These are phyloP conservation scores for Jacaranda mimosifolia DNA, from an alignment of 257 asterid genomes.

Conservation along the genomic window DNA sequence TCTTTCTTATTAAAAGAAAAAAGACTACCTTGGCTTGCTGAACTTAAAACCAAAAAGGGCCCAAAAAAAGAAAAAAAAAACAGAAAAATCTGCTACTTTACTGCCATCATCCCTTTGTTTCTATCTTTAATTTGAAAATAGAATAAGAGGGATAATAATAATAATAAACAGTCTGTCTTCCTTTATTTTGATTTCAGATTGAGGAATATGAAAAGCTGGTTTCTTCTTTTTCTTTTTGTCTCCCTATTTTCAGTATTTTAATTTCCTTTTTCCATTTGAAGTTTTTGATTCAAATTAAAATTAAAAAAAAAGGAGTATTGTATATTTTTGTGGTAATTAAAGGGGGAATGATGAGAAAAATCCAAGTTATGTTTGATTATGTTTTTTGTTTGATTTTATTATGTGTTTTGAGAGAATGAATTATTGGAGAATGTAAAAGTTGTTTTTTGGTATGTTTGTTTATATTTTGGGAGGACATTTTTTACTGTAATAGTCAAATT, in stretches of 20 bases:
- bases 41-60: background rate
- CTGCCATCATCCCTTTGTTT: background rate
- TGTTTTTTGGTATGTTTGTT: too few species aligned
- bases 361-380: too few species aligned
- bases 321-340: background rate
- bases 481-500: too few species aligned
- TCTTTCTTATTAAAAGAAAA: background rate
- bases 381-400: too few species aligned
- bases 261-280: background rate
- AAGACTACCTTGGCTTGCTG: background rate
- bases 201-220: background rate
- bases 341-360: background rate
- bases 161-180: background rate
- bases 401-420: too few species aligned
- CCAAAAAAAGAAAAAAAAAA: background rate
- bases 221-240: background rate
- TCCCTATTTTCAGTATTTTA: background rate
- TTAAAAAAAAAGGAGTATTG: background rate
- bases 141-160: background rate
- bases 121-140: slow-evolving; percentile 40
- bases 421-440: too few species aligned
- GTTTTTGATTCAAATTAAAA: background rate
- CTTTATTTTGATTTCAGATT: slow-evolving; percentile 32
- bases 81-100: background rate
- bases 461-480: too few species aligned